Evolutionary conservation across 257 asterid species (phyloP), one percentile per base, ranked within the genome.

Genomic region (Salvia rosmarinus): DNA sequence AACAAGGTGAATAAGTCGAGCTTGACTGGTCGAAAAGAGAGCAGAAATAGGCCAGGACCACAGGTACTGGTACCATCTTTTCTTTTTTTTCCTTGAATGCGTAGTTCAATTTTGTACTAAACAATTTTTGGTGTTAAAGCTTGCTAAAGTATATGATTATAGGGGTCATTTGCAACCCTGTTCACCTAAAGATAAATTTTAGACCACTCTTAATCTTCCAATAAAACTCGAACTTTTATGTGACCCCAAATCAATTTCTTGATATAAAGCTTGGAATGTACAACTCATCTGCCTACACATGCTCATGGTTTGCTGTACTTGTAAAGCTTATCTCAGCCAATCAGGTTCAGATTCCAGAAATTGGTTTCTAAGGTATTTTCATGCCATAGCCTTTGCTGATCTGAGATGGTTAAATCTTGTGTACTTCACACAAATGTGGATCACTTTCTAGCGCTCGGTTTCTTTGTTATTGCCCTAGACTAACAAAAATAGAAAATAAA

Each of bases 41-140:
- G 73, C 68, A 47, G 72, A 82, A 80, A 73, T 77, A 67, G 58
- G 84, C 73, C 82, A 85, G 95, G 94, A 86, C 95, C 95, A 88
- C 91, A 72, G 72, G 85, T 76, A 83, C 85, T 89, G 62, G 81
- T 76, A 80, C 85, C 92, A 86, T 83, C 64, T 39, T 39, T 39
- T 65, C 77, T 78, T 75, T 44, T 75, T 44, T 76, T 74, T 20
- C 30, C 67, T 64, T 67, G 47, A 71, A 79, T 79, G 81, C 74
- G 79, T 77, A 78, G 75, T 64, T 75, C 74, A 81, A 42, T 81
- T 67, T 72, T 79, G 80, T 81, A 83, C 81, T 56, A 51, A 65
- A 34, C 72, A 75, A 78, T 51, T 77, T 54, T 73, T 67, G 80
- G 73, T 78, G 82, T 58, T 77, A 62, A 64, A 39, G 72, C 64